Conservation (phyloP, 768 basidiomycete genomes). For the Gloeophyllum trabeum region DNA sequence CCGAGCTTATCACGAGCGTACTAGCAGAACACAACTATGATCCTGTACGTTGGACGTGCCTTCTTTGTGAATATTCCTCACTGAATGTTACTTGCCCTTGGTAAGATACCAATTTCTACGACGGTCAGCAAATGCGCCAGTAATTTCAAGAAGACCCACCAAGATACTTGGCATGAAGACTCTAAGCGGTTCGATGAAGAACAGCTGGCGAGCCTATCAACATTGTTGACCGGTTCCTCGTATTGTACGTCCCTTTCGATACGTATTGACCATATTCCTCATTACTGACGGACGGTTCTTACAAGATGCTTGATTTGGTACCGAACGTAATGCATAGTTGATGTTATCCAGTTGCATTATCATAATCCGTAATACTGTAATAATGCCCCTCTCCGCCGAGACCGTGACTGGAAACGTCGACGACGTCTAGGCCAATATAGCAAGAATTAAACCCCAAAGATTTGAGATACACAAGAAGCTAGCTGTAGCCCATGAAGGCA, state of each 20-base stretch:
- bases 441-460: too few species aligned
- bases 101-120: conserved; percentile 70
- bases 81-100: conserved; percentile 7
- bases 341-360: too few species aligned
- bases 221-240: conserved; percentile 76
- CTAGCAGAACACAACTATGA: conserved; percentile 80
- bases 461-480: too few species aligned
- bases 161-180: conserved; percentile 88
- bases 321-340: too few species aligned
- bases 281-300: too few species aligned
- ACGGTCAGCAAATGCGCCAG: conserved; percentile 74
- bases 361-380: too few species aligned
- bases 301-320: too few species aligned
- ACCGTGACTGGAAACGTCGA: too few species aligned
- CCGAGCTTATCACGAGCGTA: conserved; percentile 67
- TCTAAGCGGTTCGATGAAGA: conserved; percentile 79
- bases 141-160: conserved; percentile 73
- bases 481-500: too few species aligned
- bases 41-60: conserved; percentile 35
- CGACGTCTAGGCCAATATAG: too few species aligned
- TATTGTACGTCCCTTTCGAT: conserved; percentile 75
- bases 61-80: background rate
- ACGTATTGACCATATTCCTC: too few species aligned
- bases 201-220: conserved; percentile 71
- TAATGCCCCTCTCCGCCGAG: too few species aligned